Conservation (phyloP, 495 filamentous ascomycete species). For the Echria macrotheca region DNA sequence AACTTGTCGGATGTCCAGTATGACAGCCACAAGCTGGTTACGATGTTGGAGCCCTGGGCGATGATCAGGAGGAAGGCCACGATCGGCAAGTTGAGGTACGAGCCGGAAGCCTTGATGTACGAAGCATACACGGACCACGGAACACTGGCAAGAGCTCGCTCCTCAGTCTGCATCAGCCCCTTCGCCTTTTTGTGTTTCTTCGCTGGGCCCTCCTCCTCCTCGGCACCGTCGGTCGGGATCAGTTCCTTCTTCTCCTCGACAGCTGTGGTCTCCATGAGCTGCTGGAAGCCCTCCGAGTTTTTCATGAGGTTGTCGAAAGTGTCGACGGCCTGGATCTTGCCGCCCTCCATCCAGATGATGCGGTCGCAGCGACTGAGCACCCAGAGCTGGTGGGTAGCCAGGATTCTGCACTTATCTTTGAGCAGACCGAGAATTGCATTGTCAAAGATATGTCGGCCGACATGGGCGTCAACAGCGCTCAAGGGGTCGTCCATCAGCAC, state of each 20-base stretch:
- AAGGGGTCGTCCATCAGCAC: constrained; percentile 82
- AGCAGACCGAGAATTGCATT: constrained; percentile 87
- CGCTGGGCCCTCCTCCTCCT: constrained; percentile 42
- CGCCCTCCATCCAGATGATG: constrained; percentile 86
- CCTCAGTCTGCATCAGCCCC: constrained; percentile 85
- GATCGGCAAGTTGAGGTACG: constrained; percentile 60
- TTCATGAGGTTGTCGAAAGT: constrained; percentile 84
- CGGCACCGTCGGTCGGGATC: constrained; percentile 31
- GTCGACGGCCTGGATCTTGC: constrained; percentile 74
- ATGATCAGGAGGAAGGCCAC: constrained; percentile 61
- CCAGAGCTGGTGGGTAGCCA: constrained; percentile 93
- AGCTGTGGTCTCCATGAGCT: constrained; percentile 77
- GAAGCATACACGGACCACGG: constrained; percentile 76
- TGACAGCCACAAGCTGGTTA: constrained; percentile 84
- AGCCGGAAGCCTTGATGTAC: constrained; percentile 76
- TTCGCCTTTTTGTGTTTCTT: constrained; percentile 61
- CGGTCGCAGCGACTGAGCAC: constrained; percentile 86
- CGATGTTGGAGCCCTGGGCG: constrained; percentile 77
- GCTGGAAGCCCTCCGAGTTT: constrained; percentile 65
- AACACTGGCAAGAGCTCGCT: constrained; percentile 74
- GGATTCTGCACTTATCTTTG: constrained; percentile 79
- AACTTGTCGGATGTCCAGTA: constrained; percentile 83
- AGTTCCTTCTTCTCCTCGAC: constrained; percentile 60
- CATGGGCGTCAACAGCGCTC: constrained; percentile 79
- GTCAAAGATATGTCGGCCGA: constrained; percentile 92